A percentile compares a stretch with the other conserved stretches of the same genome.
Conservation (phyloP, 352 stramenopile species). For the Phytopythium cucurbitacearum region DNA sequence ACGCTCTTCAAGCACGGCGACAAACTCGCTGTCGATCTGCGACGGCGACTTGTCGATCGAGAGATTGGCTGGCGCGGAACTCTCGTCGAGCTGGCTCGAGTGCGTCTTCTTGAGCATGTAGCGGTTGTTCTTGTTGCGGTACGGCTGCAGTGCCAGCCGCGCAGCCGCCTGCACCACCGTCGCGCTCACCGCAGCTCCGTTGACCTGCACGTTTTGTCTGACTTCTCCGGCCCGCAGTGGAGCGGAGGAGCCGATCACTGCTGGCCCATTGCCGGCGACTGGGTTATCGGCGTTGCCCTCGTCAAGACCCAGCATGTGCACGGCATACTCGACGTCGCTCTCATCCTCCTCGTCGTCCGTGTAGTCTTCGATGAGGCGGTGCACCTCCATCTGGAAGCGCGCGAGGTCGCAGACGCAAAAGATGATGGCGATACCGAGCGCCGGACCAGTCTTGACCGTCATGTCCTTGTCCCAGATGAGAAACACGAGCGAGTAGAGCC, state of each 20-base stretch:
- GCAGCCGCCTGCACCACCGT: background rate
- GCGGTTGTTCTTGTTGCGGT: slow-evolving; percentile 3
- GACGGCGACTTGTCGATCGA: slow-evolving; percentile 23
- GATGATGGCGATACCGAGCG: slow-evolving; percentile 59
- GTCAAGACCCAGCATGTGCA: slow-evolving; percentile 7
- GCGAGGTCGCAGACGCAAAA: slow-evolving; percentile 66
- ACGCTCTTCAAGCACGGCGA: slow-evolving; percentile 25
- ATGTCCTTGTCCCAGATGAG: slow-evolving; percentile 74
- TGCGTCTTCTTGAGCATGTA: slow-evolving; percentile 8
- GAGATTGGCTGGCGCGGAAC: background rate
- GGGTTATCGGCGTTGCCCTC: background rate
- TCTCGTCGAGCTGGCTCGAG: background rate
- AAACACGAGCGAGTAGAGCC: slow-evolving; percentile 51
- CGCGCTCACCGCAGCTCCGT: background rate
- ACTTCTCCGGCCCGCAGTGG: slow-evolving; percentile 5
- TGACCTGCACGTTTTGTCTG: no score
- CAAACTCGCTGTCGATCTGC: slow-evolving; percentile 27
- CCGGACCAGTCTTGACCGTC: slow-evolving; percentile 61
- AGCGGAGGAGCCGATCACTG: slow-evolving; percentile 8
- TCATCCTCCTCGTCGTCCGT: slow-evolving; percentile 38
- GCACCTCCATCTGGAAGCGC: slow-evolving; percentile 75
- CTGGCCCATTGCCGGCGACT: no score
- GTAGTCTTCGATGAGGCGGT: slow-evolving; percentile 56
- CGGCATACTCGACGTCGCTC: slow-evolving; percentile 19
- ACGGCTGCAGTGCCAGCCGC: slow-evolving; percentile 1